Evolutionary conservation across 2,329 filamentous ascomycete genomes (phyloP), one percentile per base, ranked within the genome.

Genomic region (Xylaria sp.): DNA sequence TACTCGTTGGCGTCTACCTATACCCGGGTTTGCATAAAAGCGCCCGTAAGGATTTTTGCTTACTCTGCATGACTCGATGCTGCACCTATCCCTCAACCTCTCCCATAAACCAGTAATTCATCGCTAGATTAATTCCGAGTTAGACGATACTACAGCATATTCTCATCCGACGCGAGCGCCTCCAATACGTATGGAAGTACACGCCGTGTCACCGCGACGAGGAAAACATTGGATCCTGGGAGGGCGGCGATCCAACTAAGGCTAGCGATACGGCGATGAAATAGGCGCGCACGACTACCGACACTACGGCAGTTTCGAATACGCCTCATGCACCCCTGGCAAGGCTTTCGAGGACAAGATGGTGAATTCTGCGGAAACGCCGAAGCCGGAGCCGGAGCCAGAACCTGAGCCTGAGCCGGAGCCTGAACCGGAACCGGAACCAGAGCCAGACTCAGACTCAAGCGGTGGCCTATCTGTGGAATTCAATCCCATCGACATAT

Each of bases 401-500:
- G 13, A 36, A 13, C 33, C 33, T 10, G 9, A 36, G 42, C 66
- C 63, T 33, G 47, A 65, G 36, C 17, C 22, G 27, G 25, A 5
- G 10, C 25, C 29, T 11, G 44, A 47, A 13, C 6, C 17, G 22
- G 5, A 20, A 15, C 6, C 11, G 33, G 36, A 15, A 13, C 22
- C 33, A 36, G 17, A 38, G 39, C 64, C 10, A 22, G 42, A n/a
- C 5, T 9, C 5, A 38, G 45, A 65, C 31, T 27, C 63, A 39
- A 51, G 60, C 33, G 36, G 57, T 38, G 63, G 61, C 33, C 76
- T 11, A 5, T 45, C 42, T 13, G 25, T 22, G 9, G 20, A 73
- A 64, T 65, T 72, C 45, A 63, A 69, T 56, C 80, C 81, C 74
- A 84, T 87, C 69, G 75, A 82, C 65, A 78, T 83, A 66, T 87